Percentiles rank a stretch among this genome's conserved stretches.
phyloP scores from a whole-genome alignment of 257 asterid species.

The Petunia axillaris region DNA sequence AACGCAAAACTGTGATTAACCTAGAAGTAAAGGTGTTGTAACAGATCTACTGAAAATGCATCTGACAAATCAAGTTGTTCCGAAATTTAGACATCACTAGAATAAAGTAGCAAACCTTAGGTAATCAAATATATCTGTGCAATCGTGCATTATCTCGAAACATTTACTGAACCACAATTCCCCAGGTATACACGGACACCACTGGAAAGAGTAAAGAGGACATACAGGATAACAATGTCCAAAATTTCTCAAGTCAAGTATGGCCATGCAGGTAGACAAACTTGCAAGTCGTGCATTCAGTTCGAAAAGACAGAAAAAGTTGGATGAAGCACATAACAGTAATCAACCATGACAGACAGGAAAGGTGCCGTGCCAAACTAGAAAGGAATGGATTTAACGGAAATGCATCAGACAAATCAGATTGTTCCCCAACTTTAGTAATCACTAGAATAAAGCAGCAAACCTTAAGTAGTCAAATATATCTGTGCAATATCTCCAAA shows the following conservation, averaged over 20 bases:
- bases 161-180: conserved; percentile 89
- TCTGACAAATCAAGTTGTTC: not conserved
- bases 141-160: conserved; percentile 75
- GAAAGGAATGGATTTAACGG: not conserved
- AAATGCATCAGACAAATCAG: not conserved
- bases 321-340: not conserved
- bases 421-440: conserved; percentile 5
- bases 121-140: conserved; percentile 96
- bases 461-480: conserved; percentile 94
- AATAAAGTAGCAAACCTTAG: conserved; percentile 64
- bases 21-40: not conserved
- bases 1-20: not conserved
- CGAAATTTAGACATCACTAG: not conserved
- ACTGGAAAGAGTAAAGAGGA: not conserved
- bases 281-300: not conserved
- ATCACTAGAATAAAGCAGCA: conserved; percentile 31
- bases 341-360: not conserved
- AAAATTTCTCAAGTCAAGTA: not conserved
- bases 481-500: conserved; percentile 99
- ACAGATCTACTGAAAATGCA: not conserved
- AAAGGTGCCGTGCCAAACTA: not conserved
- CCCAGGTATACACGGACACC: conserved; percentile 53
- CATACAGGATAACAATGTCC: not conserved
- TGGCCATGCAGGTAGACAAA: not conserved
- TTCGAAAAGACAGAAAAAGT: not conserved